A percentile compares a stretch with the other conserved stretches of the same genome.
These are phyloP conservation scores for Pseudovirgaria hyperparasitica DNA, from an alignment of 2,329 filamentous ascomycete species.

Conservation along the genomic window DNA sequence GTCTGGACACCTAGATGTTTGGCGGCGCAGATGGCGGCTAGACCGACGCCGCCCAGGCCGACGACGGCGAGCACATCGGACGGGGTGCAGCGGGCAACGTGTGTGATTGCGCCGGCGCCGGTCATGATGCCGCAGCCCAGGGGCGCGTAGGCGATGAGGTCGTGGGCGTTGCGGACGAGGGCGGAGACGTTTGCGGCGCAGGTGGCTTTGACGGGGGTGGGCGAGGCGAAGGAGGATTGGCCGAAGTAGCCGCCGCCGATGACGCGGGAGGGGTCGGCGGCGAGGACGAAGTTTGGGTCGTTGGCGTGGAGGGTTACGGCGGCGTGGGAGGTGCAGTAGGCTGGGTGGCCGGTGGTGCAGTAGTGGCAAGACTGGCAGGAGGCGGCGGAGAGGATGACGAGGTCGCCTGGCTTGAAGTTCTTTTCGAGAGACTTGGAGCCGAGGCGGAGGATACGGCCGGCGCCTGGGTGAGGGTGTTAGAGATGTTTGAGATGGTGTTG, in stretches of 20 bases:
- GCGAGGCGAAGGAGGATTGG: conserved; percentile 8
- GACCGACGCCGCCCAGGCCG: conserved; percentile 29
- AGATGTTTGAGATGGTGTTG: too few relatives aligned
- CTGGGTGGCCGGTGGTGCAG: conserved; percentile 30
- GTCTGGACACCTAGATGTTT: conserved; percentile 14
- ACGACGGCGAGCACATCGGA: conserved; percentile 22
- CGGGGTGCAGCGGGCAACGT: conserved; percentile 17
- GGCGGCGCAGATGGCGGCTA: conserved; percentile 28
- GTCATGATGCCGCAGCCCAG: conserved; percentile 33
- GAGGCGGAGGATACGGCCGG: conserved; percentile 5
- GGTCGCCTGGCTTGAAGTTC: conserved; percentile 21
- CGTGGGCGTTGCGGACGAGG: conserved; percentile 11
- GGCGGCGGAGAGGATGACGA: conserved; percentile 32
- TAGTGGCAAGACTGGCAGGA: conserved; percentile 33
- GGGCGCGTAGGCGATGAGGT: conserved; percentile 23
- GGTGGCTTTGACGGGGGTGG: conserved; percentile 6
- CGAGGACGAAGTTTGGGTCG: conserved; percentile 3
- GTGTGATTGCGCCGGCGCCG: conserved; percentile 30
- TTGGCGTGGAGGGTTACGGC: conserved; percentile 12
- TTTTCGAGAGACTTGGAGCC: conserved; percentile 4
- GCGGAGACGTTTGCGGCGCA: conserved; percentile 28
- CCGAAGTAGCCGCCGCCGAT: conserved; percentile 8
- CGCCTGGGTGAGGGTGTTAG: conserved; percentile 2
- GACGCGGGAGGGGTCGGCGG: conserved; percentile 1
- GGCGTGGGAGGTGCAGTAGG: conserved; percentile 35